Base-by-base conservation (phyloP, 139 green algal genomes). In the Chlamydomonas urium region DNA sequence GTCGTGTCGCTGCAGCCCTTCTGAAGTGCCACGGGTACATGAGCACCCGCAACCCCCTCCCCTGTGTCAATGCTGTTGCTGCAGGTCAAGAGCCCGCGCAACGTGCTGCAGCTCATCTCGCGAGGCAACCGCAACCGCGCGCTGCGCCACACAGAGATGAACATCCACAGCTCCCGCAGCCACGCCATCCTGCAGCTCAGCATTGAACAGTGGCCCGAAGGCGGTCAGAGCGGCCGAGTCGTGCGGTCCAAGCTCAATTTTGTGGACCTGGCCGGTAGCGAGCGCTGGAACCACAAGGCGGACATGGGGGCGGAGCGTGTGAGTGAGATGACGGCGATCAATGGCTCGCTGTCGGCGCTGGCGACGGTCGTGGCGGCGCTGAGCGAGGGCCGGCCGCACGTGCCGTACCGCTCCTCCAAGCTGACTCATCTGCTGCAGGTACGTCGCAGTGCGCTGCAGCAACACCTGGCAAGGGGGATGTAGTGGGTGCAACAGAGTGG, bases 391-490 rank as follows among this genome's bases (percentile, higher is more conserved):
- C 47, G 57, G 24, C 59, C 65, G 31, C 82, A 89, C 66, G 75
- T 92, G 60, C 87, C 87, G 1, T 92, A 92, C 78, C 75, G 89
- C 37, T 78, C 87, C 74, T 86, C 72, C 73, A 86, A 82, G 62
- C 83, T 94, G 45, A 94, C 89, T 23, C 94, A 92, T 70, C 83
- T 98, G 65, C 89, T 98, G 38, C 89, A 96, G 60, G 69, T 69
- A 57, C 23, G 69, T 62, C 31, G 42, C 42, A n/a, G n/a, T n/a
- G n/a, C n/a, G n/a, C n/a, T n/a, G n/a, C n/a, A n/a, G n/a, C n/a
- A n/a, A n/a, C n/a, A n/a, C n/a, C n/a, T n/a, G n/a, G n/a, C n/a
- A n/a, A n/a, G n/a, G n/a, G n/a, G n/a, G n/a, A n/a, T n/a, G n/a
- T n/a, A n/a, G n/a, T n/a, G n/a, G n/a, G n/a, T n/a, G n/a, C n/a